These are phyloP conservation scores for Cercophora sp. DNA, from an alignment of 495 filamentous ascomycete genomes.

Conservation along the genomic window DNA sequence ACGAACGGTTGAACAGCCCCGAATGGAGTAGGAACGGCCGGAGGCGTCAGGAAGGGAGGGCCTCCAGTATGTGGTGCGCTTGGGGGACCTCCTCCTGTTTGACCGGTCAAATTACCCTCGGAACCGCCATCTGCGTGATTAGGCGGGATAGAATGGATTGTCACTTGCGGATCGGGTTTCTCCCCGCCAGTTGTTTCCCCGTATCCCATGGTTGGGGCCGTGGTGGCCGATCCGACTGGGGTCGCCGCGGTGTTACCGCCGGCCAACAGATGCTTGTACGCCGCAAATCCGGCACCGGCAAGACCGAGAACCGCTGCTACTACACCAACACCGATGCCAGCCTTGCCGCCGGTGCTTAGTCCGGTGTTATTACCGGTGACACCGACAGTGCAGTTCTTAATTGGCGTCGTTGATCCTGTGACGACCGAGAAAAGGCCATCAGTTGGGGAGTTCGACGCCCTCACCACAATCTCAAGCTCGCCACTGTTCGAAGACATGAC, in stretches of 20 bases:
- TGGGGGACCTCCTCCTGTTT: background rate
- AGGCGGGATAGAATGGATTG: conserved; percentile 2
- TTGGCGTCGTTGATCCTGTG: conserved; percentile 23
- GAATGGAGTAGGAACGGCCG: background rate
- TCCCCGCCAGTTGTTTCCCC: conserved; percentile 11
- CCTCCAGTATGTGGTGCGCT: background rate
- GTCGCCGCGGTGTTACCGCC: conserved; percentile 4
- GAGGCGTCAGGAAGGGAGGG: background rate
- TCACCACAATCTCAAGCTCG: conserved; percentile 22
- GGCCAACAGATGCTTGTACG: conserved; percentile 13
- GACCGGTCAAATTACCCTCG: background rate
- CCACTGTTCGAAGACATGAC: conserved; percentile 20
- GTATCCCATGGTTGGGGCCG: conserved; percentile 1
- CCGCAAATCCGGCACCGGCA: conserved; percentile 9
- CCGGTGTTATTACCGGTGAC: conserved; percentile 14
- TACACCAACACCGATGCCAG: conserved; percentile 22
- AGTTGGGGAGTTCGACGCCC: conserved; percentile 14
- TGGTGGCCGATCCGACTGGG: background rate
- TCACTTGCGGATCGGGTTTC: conserved; percentile 8
- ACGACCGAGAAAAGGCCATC: conserved; percentile 24
- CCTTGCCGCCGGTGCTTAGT: conserved; percentile 25
- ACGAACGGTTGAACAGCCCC: background rate
- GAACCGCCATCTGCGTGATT: conserved; percentile 4
- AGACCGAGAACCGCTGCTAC: conserved; percentile 7
- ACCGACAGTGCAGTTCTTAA: conserved; percentile 31